These are phyloP conservation scores for Nicotiana tomentosiformis DNA, from an alignment of 257 asterid genomes.

Conservation along the genomic window DNA sequence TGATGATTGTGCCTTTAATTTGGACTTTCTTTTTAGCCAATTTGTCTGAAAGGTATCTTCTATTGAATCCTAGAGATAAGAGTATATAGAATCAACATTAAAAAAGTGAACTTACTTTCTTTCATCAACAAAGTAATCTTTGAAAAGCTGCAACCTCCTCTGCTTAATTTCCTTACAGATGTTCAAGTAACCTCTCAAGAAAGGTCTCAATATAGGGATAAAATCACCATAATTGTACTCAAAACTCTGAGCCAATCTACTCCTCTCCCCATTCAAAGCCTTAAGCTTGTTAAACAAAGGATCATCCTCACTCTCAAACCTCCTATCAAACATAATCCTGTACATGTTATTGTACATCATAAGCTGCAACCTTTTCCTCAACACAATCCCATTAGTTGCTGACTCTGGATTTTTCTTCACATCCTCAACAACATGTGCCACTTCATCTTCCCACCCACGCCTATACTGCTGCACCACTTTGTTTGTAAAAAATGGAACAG, in stretches of 20 bases:
- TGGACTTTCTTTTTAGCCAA: too few species aligned
- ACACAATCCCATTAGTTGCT: slow-evolving; percentile 62
- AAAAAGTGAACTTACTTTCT: slow-evolving; percentile 55
- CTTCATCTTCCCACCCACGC: slow-evolving; percentile 81
- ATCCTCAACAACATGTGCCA: slow-evolving; percentile 66
- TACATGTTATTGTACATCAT: slow-evolving; percentile 95
- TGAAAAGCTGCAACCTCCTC: slow-evolving; percentile 66
- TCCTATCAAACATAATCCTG: slow-evolving; percentile 79
- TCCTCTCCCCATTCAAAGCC: slow-evolving; percentile 90
- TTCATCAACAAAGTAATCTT: slow-evolving; percentile 77
- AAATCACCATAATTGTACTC: slow-evolving; percentile 95
- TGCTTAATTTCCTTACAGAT: slow-evolving; percentile 74
- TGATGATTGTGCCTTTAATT: too few species aligned
- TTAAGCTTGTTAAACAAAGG: slow-evolving; percentile 66
- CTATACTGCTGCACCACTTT: slow-evolving; percentile 82
- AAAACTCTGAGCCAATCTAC: slow-evolving; percentile 91
- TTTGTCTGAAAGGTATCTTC: too few species aligned
- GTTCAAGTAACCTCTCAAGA: slow-evolving; percentile 76
- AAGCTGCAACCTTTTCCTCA: slow-evolving; percentile 70
- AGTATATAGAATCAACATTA: too few species aligned
- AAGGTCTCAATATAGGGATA: slow-evolving; percentile 85
- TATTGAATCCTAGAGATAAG: too few species aligned
- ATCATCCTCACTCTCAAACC: slow-evolving; percentile 83
- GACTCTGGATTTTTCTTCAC: slow-evolving; percentile 70
- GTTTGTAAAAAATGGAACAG: slow-evolving; percentile 88